Percentiles rank a stretch among this genome's conserved stretches.
Evolutionary conservation across 2,329 filamentous ascomycete species (phyloP).

Genomic region (Penicillium palitans): DNA sequence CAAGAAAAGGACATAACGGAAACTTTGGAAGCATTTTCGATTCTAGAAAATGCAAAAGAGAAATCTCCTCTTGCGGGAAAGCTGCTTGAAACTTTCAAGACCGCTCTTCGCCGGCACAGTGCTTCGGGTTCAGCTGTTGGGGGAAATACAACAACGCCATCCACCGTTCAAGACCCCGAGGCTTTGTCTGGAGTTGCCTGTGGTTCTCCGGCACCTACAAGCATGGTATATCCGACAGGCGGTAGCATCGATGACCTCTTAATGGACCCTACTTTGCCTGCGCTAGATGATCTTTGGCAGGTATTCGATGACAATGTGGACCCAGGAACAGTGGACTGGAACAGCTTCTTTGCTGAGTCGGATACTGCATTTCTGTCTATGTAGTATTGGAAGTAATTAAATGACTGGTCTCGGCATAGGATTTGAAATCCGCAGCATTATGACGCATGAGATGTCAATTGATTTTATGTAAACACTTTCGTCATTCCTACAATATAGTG

Average conservation of each 20-base stretch:
- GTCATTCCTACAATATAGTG: not conserved
- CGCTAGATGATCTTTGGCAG: slow-evolving; percentile 23
- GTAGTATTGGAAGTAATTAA: not conserved
- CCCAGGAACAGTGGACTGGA: slow-evolving; percentile 21
- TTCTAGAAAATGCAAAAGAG: slow-evolving; percentile 36
- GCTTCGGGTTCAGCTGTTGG: slow-evolving; percentile 6
- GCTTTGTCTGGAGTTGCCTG: no score
- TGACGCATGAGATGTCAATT: slow-evolving; percentile 5
- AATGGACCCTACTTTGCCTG: slow-evolving; percentile 14
- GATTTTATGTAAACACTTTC: slow-evolving; percentile 3
- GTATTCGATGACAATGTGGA: slow-evolving; percentile 23
- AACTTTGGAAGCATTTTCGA: slow-evolving; percentile 33
- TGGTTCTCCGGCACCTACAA: no score
- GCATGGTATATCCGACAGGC: not conserved
- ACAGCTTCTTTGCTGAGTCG: slow-evolving; percentile 18
- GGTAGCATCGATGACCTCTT: not conserved
- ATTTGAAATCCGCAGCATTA: not conserved
- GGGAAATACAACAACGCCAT: not conserved
- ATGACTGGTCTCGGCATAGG: not conserved
- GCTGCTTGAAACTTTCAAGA: slow-evolving; percentile 36
- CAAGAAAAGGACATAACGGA: slow-evolving; percentile 33
- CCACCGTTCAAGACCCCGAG: not conserved
- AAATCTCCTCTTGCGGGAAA: slow-evolving; percentile 32
- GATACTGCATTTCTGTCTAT: slow-evolving; percentile 19
- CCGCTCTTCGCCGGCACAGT: slow-evolving; percentile 28